Percentiles rank a stretch among this genome's conserved stretches.
Conservation (phyloP, 2,329 filamentous ascomycete genomes). For the Aspergillus sojae region DNA sequence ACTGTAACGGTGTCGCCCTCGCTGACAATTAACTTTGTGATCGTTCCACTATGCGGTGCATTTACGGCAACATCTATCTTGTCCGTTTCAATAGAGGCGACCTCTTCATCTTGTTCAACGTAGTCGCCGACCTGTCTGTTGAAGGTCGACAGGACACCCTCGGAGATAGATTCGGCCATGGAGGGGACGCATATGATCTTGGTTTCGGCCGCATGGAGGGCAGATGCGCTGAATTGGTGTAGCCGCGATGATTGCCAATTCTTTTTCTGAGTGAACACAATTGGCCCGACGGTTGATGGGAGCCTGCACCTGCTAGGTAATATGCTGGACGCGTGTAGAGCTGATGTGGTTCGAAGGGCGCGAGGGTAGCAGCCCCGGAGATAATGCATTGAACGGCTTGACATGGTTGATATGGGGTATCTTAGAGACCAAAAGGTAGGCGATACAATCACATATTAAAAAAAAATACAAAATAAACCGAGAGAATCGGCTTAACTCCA, state of each 20-base stretch:
- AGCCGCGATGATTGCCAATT: neutral
- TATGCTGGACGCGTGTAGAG: neutral
- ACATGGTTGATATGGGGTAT: neutral
- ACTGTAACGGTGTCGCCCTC: neutral
- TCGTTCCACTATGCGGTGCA: neutral
- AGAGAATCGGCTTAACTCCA: neutral
- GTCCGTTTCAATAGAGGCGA: neutral
- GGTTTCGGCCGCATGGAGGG: neutral
- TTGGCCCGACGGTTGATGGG: neutral
- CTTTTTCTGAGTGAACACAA: neutral
- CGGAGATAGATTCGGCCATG: constrained; percentile 4
- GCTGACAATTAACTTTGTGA: neutral
- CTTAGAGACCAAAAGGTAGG: neutral
- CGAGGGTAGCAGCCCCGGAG: neutral
- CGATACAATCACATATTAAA: neutral
- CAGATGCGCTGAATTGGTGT: neutral
- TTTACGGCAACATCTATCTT: constrained; percentile 2
- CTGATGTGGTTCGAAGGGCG: neutral
- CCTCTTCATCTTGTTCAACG: neutral
- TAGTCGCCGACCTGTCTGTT: neutral
- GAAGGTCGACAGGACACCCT: neutral
- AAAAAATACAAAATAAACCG: neutral
- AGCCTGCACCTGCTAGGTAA: neutral
- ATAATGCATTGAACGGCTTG: neutral
- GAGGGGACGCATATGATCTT: neutral